Evolutionary conservation across 768 basidiomycete species (phyloP).

Genomic region (Boletus rex-veris): DNA sequence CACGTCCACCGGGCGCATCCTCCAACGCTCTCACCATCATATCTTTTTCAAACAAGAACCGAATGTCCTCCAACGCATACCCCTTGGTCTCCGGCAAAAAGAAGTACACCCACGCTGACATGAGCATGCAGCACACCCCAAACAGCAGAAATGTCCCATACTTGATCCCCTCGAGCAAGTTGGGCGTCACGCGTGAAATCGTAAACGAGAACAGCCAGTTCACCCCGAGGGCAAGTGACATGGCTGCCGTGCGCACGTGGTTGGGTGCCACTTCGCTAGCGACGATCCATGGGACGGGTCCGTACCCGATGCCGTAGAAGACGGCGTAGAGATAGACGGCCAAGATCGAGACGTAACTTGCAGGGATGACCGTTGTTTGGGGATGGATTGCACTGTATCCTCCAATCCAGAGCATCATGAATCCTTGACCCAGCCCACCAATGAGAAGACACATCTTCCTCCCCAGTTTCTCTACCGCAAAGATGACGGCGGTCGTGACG

Average conservation of each 20-base stretch:
- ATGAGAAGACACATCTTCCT: conserved; percentile 48
- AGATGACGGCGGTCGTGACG: conserved; percentile 38
- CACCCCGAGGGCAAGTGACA: conserved; percentile 31
- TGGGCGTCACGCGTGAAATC: conserved; percentile 37
- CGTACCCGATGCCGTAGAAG: conserved; percentile 35
- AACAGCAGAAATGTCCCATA: conserved; percentile 35
- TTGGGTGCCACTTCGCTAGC: conserved; percentile 38
- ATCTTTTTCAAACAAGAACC: conserved; percentile 36
- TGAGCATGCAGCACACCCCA: conserved; percentile 31
- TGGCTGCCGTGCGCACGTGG: conserved; percentile 35
- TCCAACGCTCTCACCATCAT: conserved; percentile 31
- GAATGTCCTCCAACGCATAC: conserved; percentile 38
- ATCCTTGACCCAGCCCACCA: conserved; percentile 47
- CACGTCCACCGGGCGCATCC: conserved; percentile 33
- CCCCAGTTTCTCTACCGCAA: conserved; percentile 48
- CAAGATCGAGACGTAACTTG: conserved; percentile 37
- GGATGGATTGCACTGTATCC: conserved; percentile 35
- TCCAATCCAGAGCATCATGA: conserved; percentile 38
- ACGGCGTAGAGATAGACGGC: conserved; percentile 38
- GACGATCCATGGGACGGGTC: conserved; percentile 31
- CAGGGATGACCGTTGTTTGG: conserved; percentile 24
- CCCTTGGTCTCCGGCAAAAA: conserved; percentile 41
- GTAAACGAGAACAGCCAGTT: conserved; percentile 39
- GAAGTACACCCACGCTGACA: conserved; percentile 36
- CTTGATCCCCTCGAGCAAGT: conserved; percentile 31